These are phyloP conservation scores for Didymella pomorum DNA, from an alignment of 2,329 filamentous ascomycete species.

Conservation along the genomic window DNA sequence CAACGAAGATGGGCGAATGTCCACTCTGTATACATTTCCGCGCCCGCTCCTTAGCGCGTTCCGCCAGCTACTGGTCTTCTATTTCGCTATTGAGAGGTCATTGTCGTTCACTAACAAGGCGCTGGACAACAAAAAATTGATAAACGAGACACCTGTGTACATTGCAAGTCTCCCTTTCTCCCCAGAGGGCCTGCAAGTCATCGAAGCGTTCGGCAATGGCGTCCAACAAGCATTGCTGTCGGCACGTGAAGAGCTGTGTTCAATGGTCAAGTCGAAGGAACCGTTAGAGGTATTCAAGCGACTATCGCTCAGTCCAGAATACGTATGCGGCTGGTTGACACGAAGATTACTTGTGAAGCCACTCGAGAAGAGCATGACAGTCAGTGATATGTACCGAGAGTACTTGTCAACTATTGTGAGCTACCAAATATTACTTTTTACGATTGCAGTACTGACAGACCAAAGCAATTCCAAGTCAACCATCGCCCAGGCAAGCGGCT, in stretches of 20 bases:
- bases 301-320: slow-evolving; percentile 40
- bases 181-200: slow-evolving; percentile 23
- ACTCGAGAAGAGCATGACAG: slow-evolving; percentile 35
- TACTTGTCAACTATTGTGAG: slow-evolving; percentile 45
- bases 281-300: slow-evolving; percentile 24
- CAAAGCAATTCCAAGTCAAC: slow-evolving; percentile 48
- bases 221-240: slow-evolving; percentile 21
- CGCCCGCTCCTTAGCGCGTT: slow-evolving; percentile 33
- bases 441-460: slow-evolving; percentile 15
- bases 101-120: slow-evolving; percentile 26
- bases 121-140: not conserved
- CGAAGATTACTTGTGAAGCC: slow-evolving; percentile 42
- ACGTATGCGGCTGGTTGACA: slow-evolving; percentile 43
- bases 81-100: slow-evolving; percentile 39
- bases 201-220: slow-evolving; percentile 31
- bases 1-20: slow-evolving; percentile 37
- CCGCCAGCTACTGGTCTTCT: slow-evolving; percentile 34
- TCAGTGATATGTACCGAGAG: slow-evolving; percentile 43
- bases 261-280: slow-evolving; percentile 31
- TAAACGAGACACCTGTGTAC: not conserved
- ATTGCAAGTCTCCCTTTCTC: slow-evolving; percentile 19
- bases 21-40: slow-evolving; percentile 37
- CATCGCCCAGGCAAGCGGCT: slow-evolving; percentile 45
- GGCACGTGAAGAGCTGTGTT: slow-evolving; percentile 37
- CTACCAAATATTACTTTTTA: not conserved